Percentiles rank a stretch among this genome's conserved stretches.
Conservation (phyloP, 2,329 filamentous ascomycete species). For the Plectosphaerella cucumerina region DNA sequence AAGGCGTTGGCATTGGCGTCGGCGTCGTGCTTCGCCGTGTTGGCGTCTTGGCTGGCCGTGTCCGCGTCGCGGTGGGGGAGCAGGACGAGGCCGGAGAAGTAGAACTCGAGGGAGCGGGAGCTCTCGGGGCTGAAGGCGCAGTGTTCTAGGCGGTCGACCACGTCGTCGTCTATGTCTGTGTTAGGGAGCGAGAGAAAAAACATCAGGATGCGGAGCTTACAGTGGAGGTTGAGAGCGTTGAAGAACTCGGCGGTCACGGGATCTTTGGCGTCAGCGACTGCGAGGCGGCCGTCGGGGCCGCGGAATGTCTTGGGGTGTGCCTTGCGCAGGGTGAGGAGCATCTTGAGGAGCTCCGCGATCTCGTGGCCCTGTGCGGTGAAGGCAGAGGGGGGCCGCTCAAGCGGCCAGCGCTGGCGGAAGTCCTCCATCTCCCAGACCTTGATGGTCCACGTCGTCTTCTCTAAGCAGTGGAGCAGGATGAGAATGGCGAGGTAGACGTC, state of each 20-base stretch:
- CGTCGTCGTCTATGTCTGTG: slow-evolving; percentile 13
- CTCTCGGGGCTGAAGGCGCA: slow-evolving; percentile 19
- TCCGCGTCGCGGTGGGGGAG: slow-evolving; percentile 21
- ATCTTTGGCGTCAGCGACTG: slow-evolving; percentile 40
- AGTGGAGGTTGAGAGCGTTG: slow-evolving; percentile 50
- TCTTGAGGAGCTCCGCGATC: slow-evolving; percentile 54
- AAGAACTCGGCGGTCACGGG: slow-evolving; percentile 48
- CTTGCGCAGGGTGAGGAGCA: slow-evolving; percentile 58
- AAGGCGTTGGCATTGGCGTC: background rate
- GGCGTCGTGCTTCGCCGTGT: slow-evolving; percentile 3
- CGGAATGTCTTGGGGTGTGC: slow-evolving; percentile 50
- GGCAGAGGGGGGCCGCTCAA: slow-evolving; percentile 50
- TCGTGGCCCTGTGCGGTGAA: slow-evolving; percentile 57
- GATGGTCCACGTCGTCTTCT: slow-evolving; percentile 66
- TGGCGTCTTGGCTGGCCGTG: background rate
- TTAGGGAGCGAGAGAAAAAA: background rate
- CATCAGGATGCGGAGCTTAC: slow-evolving; percentile 35
- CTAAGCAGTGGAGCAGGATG: slow-evolving; percentile 61
- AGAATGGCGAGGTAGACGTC: slow-evolving; percentile 58
- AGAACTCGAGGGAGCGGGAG: slow-evolving; percentile 46
- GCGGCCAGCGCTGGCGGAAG: slow-evolving; percentile 55
- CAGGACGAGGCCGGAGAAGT: slow-evolving; percentile 44
- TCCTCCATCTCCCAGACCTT: slow-evolving; percentile 64
- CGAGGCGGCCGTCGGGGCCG: slow-evolving; percentile 42
- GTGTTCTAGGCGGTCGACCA: slow-evolving; percentile 21